A percentile compares a stretch with the other conserved stretches of the same genome.
Evolutionary conservation across 2,329 filamentous ascomycete genomes (phyloP).

Genomic region (Cercospora citrullina): DNA sequence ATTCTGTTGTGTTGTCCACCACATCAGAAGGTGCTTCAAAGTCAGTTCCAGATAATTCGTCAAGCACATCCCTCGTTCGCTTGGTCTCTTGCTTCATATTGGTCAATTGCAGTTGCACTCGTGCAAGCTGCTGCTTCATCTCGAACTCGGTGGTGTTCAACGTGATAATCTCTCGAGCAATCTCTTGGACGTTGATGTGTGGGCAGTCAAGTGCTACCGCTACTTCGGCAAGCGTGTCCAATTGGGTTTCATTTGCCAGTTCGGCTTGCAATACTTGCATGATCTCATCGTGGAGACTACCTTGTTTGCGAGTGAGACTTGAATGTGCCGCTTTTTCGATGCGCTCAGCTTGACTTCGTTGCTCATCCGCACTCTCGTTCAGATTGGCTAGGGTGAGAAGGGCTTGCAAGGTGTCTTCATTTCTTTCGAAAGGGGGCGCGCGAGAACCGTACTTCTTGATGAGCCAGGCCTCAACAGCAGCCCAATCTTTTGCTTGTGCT

Average conservation of each 20-base stretch:
- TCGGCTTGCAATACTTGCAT: constrained; percentile 24
- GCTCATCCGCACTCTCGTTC: constrained; percentile 78
- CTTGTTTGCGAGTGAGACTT: constrained; percentile 45
- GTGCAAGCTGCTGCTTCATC: constrained; percentile 32
- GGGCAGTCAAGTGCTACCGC: constrained; percentile 41
- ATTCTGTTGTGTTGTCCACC: constrained; percentile 70
- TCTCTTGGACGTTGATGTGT: constrained; percentile 29
- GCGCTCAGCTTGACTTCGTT: constrained; percentile 57
- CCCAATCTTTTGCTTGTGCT: constrained; percentile 87
- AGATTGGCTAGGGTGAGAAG: constrained; percentile 71
- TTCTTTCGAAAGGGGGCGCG: constrained; percentile 78
- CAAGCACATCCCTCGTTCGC: constrained; percentile 26
- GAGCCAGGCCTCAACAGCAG: constrained; percentile 82
- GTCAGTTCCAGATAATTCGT: constrained; percentile 29
- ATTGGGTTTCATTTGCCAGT: constrained; percentile 34
- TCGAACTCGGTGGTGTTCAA: constrained; percentile 31
- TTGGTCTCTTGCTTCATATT: constrained; percentile 31
- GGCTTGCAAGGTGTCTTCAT: constrained; percentile 74
- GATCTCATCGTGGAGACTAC: constrained; percentile 24
- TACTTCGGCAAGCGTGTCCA: constrained; percentile 42
- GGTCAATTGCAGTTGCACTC: constrained; percentile 28
- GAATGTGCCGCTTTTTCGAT: constrained; percentile 62
- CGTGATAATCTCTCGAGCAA: constrained; percentile 22
- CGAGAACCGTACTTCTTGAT: constrained; percentile 64
- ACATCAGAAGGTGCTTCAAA: constrained; percentile 56